Conservation (phyloP, 208 protist genomes). For the Wallacemonas sp. region DNA sequence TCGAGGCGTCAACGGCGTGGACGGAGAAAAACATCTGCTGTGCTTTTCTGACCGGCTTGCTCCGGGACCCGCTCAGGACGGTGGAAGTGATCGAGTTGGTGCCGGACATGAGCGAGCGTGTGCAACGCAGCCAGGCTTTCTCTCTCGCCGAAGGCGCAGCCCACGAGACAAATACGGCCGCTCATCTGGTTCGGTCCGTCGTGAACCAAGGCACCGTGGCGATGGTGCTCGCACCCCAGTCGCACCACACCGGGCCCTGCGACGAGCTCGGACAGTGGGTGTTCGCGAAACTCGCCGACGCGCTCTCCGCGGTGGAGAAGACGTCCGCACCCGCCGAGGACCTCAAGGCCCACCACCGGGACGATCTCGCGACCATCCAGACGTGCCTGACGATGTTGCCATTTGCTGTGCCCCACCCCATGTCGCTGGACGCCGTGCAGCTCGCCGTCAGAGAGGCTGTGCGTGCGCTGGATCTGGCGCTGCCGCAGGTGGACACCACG, state of each 20-base stretch:
- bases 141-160: background rate
- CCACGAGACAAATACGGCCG: background rate
- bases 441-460: constrained; percentile 1
- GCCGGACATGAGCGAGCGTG: background rate
- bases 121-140: background rate
- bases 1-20: background rate
- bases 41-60: background rate
- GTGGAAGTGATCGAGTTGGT: background rate
- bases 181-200: background rate
- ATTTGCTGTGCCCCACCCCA: background rate
- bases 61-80: background rate
- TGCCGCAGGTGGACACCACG: constrained; percentile 49
- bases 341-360: background rate
- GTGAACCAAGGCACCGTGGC: background rate
- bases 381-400: background rate
- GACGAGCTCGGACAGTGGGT: background rate
- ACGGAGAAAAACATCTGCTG: background rate
- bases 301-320: background rate
- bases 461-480: constrained; percentile 41
- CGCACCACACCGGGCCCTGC: background rate
- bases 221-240: background rate
- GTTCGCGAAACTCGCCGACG: background rate
- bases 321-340: background rate
- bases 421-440: background rate
- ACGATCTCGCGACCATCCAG: background rate